phyloP scores from a whole-genome alignment of 768 basidiomycete genomes.

The Infundibulicybe gibba region DNA sequence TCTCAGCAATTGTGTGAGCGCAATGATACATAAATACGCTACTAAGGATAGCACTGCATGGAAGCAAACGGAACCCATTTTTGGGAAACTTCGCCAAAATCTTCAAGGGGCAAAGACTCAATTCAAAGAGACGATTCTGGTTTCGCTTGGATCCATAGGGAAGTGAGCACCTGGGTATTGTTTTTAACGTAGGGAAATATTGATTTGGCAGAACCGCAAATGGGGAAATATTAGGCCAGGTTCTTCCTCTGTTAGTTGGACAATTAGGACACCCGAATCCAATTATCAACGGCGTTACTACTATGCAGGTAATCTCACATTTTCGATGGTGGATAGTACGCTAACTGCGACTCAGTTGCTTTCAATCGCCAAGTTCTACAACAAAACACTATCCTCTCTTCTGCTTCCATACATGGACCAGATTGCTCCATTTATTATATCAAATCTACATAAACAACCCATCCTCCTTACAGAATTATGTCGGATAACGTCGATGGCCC shows the following conservation, averaged over 20 bases:
- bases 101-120: slow-evolving; percentile 43
- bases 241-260: slow-evolving; percentile 57
- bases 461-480: slow-evolving; percentile 60
- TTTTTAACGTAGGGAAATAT: too few relatives aligned
- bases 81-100: slow-evolving; percentile 42
- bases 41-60: slow-evolving; percentile 25
- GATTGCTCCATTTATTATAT: slow-evolving; percentile 63
- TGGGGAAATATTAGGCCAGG: slow-evolving; percentile 51
- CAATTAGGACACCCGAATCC: slow-evolving; percentile 68
- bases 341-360: slow-evolving; percentile 41
- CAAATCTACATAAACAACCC: slow-evolving; percentile 55
- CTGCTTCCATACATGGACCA: slow-evolving; percentile 66
- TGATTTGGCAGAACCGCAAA: slow-evolving; percentile 37
- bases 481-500: slow-evolving; percentile 57
- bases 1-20: slow-evolving; percentile 43
- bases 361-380: slow-evolving; percentile 50
- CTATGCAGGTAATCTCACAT: slow-evolving; percentile 49
- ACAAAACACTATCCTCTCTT: slow-evolving; percentile 62
- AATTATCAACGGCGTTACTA: slow-evolving; percentile 65
- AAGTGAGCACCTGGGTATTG: slow-evolving; percentile 27
- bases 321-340: neutral
- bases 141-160: slow-evolving; percentile 57
- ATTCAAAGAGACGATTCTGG: slow-evolving; percentile 60
- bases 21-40: slow-evolving; percentile 41
- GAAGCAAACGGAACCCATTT: slow-evolving; percentile 33